Base-by-base conservation (phyloP, 148 eudicot genomes). In the Gaultheria prostrata region DNA sequence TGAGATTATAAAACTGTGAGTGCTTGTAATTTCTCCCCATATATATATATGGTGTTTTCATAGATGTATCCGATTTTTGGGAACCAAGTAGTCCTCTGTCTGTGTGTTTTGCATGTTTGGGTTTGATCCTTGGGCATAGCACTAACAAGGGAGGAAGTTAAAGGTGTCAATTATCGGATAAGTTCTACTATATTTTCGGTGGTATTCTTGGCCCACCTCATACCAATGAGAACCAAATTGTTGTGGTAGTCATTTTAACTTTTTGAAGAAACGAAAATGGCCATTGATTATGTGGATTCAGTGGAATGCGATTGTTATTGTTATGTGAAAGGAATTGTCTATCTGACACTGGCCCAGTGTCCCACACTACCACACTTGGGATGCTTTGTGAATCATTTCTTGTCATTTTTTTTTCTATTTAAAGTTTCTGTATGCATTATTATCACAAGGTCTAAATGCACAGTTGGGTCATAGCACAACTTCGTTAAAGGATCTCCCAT, bases 381-480 rank as follows among this genome's bases (percentile, higher is more conserved):
- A 50, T 76, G 32, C 56, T 76, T n/a, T 76, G 78, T n/a, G 78
- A 48, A 76, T 76, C 4, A 4, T 76, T 76, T 48, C 18, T 21
- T 24, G 56, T n/a, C 28, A 26, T 76, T 8, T 46, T 24, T 46
- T 76, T 26, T 48, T 76, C 51, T n/a, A 45, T 20, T 75, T 21
- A 26, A 32, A 32, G 1, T 26, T 24, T 65, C 71, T 65, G 30
- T 61, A 61, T 61, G 69, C 69, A 24, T 61, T 10, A 24, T 61
- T 10, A 26, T 24, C 32, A 10, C 71, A 21, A 21, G 70, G 70
- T 63, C 24, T 24, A 30, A 8, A 33, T 73, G 3, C 43, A 6
- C 2, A 70, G 21, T 70, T 70, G 74, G 74, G 74, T 20, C 74
- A 9, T 30, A 4, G 21, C 17, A 24, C 9, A 8, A 46, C 17